phyloP scores from a whole-genome alignment of 2,329 filamentous ascomycete species.

The Venturia nashicola region DNA sequence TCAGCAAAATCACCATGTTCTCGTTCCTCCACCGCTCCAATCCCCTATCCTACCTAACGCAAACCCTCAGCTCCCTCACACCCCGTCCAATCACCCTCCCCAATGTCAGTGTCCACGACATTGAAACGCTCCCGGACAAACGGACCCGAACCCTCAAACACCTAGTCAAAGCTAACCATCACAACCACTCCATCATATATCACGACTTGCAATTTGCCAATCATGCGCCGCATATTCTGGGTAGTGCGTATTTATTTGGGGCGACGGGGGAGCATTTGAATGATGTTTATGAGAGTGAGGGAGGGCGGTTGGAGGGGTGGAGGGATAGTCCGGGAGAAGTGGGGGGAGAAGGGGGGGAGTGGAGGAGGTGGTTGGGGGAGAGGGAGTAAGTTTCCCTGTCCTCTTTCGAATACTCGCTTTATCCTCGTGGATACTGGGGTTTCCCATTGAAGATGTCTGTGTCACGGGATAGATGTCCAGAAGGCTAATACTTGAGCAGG shows the following conservation, averaged over 20 bases:
- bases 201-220: conserved; percentile 68
- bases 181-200: conserved; percentile 75
- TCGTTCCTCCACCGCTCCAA: conserved; percentile 3
- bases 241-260: conserved; percentile 76
- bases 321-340: conserved; percentile 74
- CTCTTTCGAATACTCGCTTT: background rate
- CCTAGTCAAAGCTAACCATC: conserved; percentile 81
- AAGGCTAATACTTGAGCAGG: conserved; percentile 19
- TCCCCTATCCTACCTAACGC: background rate
- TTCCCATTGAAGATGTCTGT: background rate
- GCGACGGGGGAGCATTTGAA: conserved; percentile 62
- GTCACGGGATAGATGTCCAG: background rate
- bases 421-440: background rate
- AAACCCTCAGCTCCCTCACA: background rate
- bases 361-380: conserved; percentile 73
- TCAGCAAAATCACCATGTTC: background rate
- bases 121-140: conserved; percentile 72
- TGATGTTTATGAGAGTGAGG: conserved; percentile 67
- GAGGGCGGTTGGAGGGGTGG: conserved; percentile 66
- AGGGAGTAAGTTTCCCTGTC: conserved; percentile 36
- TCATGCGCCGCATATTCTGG: conserved; percentile 67
- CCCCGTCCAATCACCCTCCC: conserved; percentile 38
- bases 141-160: conserved; percentile 77
- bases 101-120: conserved; percentile 59
- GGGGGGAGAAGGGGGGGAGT: conserved; percentile 62